Conservation (phyloP, 768 basidiomycete species). For the Harrya chromipes region DNA sequence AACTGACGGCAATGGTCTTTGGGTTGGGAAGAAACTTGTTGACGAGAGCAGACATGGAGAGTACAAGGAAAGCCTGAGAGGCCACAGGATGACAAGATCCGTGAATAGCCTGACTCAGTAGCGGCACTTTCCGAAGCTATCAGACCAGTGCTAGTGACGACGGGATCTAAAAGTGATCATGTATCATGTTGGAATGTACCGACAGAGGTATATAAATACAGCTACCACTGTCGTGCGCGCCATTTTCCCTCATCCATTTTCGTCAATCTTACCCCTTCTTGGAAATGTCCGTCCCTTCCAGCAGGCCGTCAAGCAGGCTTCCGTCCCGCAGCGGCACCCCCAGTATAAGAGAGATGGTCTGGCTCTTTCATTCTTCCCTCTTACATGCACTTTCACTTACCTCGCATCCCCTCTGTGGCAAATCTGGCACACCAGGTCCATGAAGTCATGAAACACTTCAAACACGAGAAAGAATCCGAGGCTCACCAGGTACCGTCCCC, state of each 20-base stretch:
- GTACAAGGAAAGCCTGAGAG: not conserved
- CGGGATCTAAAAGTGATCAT: too few species aligned
- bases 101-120: not conserved
- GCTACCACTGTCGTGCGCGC: conserved; percentile 4
- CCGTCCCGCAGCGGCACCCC: conserved; percentile 41
- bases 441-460: conserved; percentile 64
- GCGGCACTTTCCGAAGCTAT: conserved; percentile 7
- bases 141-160: not conserved
- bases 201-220: conserved; percentile 21
- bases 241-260: conserved; percentile 15
- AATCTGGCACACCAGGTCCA: conserved; percentile 53
- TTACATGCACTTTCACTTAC: conserved; percentile 31
- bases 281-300: conserved; percentile 24
- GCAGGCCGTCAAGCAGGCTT: conserved; percentile 26
- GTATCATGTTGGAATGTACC: not conserved
- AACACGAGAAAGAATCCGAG: conserved; percentile 81
- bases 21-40: conserved; percentile 47
- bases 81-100: not conserved
- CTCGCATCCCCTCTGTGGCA: conserved; percentile 28
- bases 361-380: conserved; percentile 6
- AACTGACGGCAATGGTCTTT: conserved; percentile 77
- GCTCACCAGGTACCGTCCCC: conserved; percentile 64
- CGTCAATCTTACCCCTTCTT: conserved; percentile 9
- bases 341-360: conserved; percentile 42
- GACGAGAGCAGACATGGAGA: conserved; percentile 20